These are phyloP conservation scores for Anastatica hierochuntica DNA, from an alignment of 345 rosid species.

Conservation along the genomic window DNA sequence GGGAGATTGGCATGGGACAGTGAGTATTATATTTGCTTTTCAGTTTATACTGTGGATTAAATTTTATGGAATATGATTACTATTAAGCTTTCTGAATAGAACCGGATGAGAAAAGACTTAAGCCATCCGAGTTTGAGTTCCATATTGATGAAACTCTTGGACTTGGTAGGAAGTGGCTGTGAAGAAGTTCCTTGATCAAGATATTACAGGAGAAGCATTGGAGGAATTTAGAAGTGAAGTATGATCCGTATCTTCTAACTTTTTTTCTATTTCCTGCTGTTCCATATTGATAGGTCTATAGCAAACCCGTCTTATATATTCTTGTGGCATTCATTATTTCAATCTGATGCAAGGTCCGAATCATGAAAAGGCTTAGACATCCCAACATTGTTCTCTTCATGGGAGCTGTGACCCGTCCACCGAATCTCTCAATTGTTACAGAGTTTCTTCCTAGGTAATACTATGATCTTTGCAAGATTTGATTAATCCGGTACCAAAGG, in stretches of 20 bases:
- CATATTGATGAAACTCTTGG: conserved; percentile 22
- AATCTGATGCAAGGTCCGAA: conserved; percentile 41
- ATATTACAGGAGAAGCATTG: conserved; percentile 63
- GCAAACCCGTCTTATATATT: background rate
- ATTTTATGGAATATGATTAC: background rate
- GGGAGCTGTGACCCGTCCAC: conserved; percentile 96
- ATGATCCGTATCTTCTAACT: conserved; percentile 5
- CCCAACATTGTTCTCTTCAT: conserved; percentile 99
- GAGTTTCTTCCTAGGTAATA: conserved; percentile 90
- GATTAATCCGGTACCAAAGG: background rate
- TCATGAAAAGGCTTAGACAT: conserved; percentile 80
- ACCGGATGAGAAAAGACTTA: conserved; percentile 5
- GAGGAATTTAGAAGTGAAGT: conserved; percentile 95
- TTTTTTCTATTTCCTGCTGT: background rate
- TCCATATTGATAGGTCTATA: background rate
- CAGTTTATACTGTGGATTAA: background rate
- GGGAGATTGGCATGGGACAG: conserved; percentile 99
- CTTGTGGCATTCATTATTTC: background rate
- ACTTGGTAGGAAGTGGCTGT: conserved; percentile 83
- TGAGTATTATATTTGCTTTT: conserved; percentile 37
- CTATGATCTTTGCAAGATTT: conserved; percentile 9
- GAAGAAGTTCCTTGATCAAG: conserved; percentile 90
- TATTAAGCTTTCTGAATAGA: background rate
- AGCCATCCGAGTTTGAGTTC: conserved; percentile 11
- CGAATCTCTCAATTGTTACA: conserved; percentile 86